These are phyloP conservation scores for Lotmaria passim DNA, from an alignment of 208 protist species.

Conservation along the genomic window DNA sequence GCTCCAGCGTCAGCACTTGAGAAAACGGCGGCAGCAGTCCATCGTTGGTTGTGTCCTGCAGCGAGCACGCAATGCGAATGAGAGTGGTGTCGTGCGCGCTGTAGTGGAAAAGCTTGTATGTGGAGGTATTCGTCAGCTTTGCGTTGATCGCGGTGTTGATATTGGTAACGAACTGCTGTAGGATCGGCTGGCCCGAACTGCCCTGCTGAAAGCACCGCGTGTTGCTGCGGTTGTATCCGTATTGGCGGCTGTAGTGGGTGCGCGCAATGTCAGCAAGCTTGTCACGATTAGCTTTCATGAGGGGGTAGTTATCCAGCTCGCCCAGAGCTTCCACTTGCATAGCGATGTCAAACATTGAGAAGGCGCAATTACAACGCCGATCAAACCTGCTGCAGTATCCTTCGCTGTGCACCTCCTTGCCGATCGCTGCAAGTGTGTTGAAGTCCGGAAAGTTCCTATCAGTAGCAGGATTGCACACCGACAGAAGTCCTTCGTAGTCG, in stretches of 20 bases:
- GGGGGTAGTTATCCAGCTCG: conserved; percentile 19
- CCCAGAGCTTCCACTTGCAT: conserved; percentile 12
- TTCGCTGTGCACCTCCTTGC: conserved; percentile 23
- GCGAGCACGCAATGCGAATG: conserved; percentile 33
- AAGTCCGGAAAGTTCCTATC: conserved; percentile 26
- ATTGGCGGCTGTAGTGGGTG: conserved; percentile 10
- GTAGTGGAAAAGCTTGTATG: conserved; percentile 63
- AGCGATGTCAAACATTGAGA: conserved; percentile 27
- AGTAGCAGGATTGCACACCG: conserved; percentile 17
- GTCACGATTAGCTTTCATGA: conserved; percentile 13
- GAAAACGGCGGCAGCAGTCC: conserved; percentile 58
- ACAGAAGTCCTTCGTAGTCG: conserved; percentile 4
- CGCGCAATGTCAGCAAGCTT: conserved; percentile 5
- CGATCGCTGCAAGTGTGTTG: conserved; percentile 20
- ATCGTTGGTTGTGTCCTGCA: conserved; percentile 39
- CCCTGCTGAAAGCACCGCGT: conserved; percentile 21
- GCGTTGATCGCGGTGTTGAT: conserved; percentile 25
- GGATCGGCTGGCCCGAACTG: conserved; percentile 22
- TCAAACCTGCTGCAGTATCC: conserved; percentile 24
- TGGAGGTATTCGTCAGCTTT: conserved; percentile 10
- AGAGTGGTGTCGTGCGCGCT: conserved; percentile 59
- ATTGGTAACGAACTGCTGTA: conserved; percentile 46
- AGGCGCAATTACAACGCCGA: conserved; percentile 19
- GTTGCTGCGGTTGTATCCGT: conserved; percentile 29
- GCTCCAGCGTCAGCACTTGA: conserved; percentile 55